These are phyloP conservation scores for Yarrowia keelungensis DNA, from an alignment of 805 yeast species.

Conservation along the genomic window DNA sequence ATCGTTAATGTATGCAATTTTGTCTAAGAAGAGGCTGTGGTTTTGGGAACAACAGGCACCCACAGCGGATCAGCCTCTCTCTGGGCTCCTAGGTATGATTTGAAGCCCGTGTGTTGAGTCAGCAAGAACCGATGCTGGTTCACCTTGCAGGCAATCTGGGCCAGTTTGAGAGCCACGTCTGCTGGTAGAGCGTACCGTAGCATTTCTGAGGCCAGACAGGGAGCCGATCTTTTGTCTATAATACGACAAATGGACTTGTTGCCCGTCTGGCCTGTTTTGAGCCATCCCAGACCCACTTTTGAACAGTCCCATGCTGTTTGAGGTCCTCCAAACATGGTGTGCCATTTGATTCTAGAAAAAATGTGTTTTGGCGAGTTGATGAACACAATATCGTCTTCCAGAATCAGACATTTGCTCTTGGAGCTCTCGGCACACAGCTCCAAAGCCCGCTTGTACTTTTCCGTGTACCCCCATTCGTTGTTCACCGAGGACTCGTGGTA, in stretches of 20 bases:
- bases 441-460: conserved; percentile 24
- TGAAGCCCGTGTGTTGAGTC: conserved; percentile 24
- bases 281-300: conserved; percentile 42
- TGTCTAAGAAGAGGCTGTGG: background rate
- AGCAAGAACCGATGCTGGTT: conserved; percentile 37
- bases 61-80: conserved; percentile 18
- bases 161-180: conserved; percentile 42
- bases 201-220: conserved; percentile 39
- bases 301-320: conserved; percentile 42
- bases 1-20: conserved; percentile 14
- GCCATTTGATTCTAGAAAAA: conserved; percentile 34
- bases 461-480: conserved; percentile 29
- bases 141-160: conserved; percentile 39
- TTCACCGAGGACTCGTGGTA: background rate
- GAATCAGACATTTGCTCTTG: conserved; percentile 41
- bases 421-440: conserved; percentile 40
- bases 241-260: conserved; percentile 42
- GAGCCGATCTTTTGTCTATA: conserved; percentile 38
- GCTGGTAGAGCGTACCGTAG: conserved; percentile 38
- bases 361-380: conserved; percentile 37
- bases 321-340: conserved; percentile 42
- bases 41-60: background rate
- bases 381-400: conserved; percentile 42
- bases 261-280: conserved; percentile 42
- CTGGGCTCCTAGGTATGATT: conserved; percentile 10